phyloP scores from a whole-genome alignment of 495 filamentous ascomycete genomes.

The Penicillium egyptiacum region DNA sequence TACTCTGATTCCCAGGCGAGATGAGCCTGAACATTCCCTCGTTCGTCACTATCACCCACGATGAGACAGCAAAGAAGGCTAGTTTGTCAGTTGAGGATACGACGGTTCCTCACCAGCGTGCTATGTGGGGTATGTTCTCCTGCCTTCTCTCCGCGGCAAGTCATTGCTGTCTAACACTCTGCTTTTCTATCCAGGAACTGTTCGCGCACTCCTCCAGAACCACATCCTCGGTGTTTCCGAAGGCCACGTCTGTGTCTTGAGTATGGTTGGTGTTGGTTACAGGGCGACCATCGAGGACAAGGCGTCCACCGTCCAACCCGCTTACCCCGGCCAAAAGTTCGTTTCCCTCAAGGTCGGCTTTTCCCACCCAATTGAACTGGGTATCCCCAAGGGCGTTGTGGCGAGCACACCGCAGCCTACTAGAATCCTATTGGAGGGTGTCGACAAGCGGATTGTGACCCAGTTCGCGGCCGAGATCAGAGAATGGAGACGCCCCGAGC shows the following conservation, averaged over 20 bases:
- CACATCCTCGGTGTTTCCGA: constrained; percentile 91
- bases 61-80: constrained; percentile 58
- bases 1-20: constrained; percentile 51
- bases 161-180: constrained; percentile 10
- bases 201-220: constrained; percentile 83
- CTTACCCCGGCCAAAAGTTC: constrained; percentile 80
- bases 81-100: constrained; percentile 65
- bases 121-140: constrained; percentile 89
- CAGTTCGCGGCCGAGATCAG: constrained; percentile 87
- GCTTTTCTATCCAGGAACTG: constrained; percentile 63
- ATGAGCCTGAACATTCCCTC: constrained; percentile 69
- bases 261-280: constrained; percentile 96
- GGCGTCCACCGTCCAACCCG: constrained; percentile 63
- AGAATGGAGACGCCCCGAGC: constrained; percentile 87
- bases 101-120: constrained; percentile 69
- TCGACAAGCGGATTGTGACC: constrained; percentile 80
- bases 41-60: constrained; percentile 68
- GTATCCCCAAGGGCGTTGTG: constrained; percentile 76
- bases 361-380: constrained; percentile 89
- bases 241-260: constrained; percentile 89
- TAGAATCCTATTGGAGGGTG: constrained; percentile 83
- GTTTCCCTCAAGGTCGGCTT: constrained; percentile 93
- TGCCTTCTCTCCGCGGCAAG: constrained; percentile 3
- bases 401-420: constrained; percentile 93
- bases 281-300: constrained; percentile 76